Percentiles rank a stretch among this genome's conserved stretches.
These are phyloP conservation scores for Petunia secreta DNA, from an alignment of 257 asterid genomes.

Conservation along the genomic window DNA sequence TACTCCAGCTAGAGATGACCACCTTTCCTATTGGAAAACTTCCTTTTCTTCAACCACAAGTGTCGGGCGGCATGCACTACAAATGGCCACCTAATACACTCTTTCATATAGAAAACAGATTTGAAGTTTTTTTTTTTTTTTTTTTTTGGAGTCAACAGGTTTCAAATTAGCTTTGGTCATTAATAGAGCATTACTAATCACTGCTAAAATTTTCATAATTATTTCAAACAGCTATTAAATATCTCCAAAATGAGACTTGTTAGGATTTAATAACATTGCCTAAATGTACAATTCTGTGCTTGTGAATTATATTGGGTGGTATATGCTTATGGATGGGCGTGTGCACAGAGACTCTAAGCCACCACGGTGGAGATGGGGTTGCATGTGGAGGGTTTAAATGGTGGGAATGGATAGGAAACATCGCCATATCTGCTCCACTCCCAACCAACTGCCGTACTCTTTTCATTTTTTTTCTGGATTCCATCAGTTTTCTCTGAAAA, in stretches of 20 bases:
- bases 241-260: background rate
- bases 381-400: constrained; percentile 8
- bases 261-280: background rate
- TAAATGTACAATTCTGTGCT: background rate
- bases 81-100: constrained; percentile 5
- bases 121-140: background rate
- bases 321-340: background rate
- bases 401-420: background rate
- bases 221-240: constrained; percentile 19
- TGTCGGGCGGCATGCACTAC: background rate
- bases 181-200: background rate
- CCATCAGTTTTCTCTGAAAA: background rate
- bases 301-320: background rate
- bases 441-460: background rate
- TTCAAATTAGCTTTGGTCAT: background rate
- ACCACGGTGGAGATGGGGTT: constrained; percentile 21
- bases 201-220: background rate
- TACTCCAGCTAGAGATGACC: background rate
- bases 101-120: background rate
- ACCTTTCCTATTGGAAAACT: background rate
- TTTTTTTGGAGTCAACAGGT: too few relatives aligned
- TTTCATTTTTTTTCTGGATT: background rate
- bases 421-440: constrained; percentile 18
- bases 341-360: background rate
- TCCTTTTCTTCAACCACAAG: background rate